Evolutionary conservation across 768 basidiomycete genomes (phyloP).

Genomic region (Antrodiella citrinella): DNA sequence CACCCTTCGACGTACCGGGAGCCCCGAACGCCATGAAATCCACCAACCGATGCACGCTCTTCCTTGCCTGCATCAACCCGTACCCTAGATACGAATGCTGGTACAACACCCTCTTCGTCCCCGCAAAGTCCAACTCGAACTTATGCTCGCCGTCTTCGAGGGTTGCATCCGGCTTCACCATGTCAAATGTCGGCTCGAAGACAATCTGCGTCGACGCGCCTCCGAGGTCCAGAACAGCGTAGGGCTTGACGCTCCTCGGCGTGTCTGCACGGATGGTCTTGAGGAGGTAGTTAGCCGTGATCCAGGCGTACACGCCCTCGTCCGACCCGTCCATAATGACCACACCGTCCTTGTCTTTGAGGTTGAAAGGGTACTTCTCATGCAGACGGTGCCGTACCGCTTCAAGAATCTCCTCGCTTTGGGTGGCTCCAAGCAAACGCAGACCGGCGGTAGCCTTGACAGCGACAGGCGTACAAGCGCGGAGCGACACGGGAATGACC

Average conservation of each 20-base stretch:
- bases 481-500: conserved; percentile 62
- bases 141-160: conserved; percentile 86
- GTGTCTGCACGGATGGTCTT: conserved; percentile 56
- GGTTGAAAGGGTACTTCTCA: conserved; percentile 57
- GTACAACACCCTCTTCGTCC: conserved; percentile 67
- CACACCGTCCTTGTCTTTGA: conserved; percentile 58
- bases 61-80: conserved; percentile 83
- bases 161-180: conserved; percentile 23
- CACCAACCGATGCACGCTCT: conserved; percentile 80
- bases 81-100: conserved; percentile 98
- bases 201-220: conserved; percentile 98
- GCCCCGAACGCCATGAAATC: conserved; percentile 69
- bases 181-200: conserved; percentile 72
- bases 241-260: conserved; percentile 41
- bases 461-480: conserved; percentile 74
- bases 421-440: conserved; percentile 52
- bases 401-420: conserved; percentile 64
- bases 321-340: conserved; percentile 93
- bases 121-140: conserved; percentile 75
- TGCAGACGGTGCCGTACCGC: conserved; percentile 60
- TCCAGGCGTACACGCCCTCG: conserved; percentile 98
- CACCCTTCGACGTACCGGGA: conserved; percentile 19
- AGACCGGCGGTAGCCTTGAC: conserved; percentile 93
- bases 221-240: conserved; percentile 92
- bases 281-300: conserved; percentile 92